Evolutionary conservation across 495 filamentous ascomycete species (phyloP), one percentile per base, ranked within the genome.

Genomic region (Aspergillus affinis): DNA sequence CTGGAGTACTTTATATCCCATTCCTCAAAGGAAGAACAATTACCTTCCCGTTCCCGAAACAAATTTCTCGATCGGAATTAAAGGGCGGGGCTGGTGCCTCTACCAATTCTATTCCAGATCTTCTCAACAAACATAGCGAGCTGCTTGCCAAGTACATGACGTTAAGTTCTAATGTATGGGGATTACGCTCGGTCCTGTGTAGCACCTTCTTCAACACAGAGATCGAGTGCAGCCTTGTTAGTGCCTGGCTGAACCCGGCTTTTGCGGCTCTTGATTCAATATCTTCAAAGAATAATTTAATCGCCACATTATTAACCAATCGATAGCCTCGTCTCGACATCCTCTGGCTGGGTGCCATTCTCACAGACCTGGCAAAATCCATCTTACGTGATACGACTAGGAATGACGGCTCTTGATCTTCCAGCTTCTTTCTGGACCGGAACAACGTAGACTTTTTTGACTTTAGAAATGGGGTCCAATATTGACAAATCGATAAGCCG

Each of bases 171-270:
- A 63, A 68, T 64, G 10, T 47, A 13, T 69, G 62, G 67, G 69
- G 69, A 13, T 15, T 74, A 18, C 65, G 67, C 21, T 72, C 67
- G 59, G 48, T 72, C 3, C 64, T 74, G 8, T 54, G 8, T 36
- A 65, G 65, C 54, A 72, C 67, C 27, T 70, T 72, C 55, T 74
- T 72, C 59, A 65, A 69, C 44, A 0, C 57, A 29, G 61, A 66
- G 20, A 62, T 72, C 48, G 62, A 66, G 21, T 74, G 69, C 55
- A 72, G 72, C 27, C 62, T 74, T 41, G 68, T 67, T 60, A 71
- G 65, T 61, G 61, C 69, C 17, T 74, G 69, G 72, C 54, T 71
- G 7, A 74, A 70, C 36, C 65, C 71, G 9, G 64, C 64, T 21
- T 70, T 73, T 63, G 65, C 69, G 10, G 26, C 69, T 32, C 18